Evolutionary conservation across 306 rosid species (phyloP).

Genomic region (Dryas alaskensis): DNA sequence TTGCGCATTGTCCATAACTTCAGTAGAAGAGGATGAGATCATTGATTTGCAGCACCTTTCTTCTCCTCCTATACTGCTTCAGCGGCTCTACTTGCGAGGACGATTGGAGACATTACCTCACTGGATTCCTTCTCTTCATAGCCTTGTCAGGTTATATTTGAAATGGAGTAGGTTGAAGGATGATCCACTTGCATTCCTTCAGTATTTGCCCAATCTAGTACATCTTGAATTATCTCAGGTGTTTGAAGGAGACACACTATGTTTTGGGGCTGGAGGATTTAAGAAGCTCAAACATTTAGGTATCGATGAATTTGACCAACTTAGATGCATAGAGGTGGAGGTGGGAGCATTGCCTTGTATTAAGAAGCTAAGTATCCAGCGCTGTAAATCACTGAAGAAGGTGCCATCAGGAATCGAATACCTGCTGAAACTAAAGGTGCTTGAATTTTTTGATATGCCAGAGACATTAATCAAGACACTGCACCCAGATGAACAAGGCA

Average conservation of each 20-base stretch:
- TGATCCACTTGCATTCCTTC: constrained; percentile 23
- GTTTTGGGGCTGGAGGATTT: constrained; percentile 2
- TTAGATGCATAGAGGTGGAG: not conserved
- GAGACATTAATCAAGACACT: not conserved
- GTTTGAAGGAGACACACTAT: not conserved
- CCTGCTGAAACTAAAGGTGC: not conserved
- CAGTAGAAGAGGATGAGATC: constrained; percentile 10
- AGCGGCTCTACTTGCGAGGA: constrained; percentile 27
- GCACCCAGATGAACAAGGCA: not conserved
- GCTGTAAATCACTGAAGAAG: not conserved
- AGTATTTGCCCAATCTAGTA: constrained; percentile 17
- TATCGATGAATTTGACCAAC: not conserved
- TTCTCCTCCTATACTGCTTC: constrained; percentile 21
- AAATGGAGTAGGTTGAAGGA: constrained; percentile 19
- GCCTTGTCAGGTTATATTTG: constrained; percentile 16
- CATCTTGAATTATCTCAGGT: constrained; percentile 12
- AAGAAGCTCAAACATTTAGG: constrained; percentile 9
- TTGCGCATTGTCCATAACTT: constrained; percentile 14
- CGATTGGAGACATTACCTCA: constrained; percentile 20
- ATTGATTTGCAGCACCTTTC: constrained; percentile 22
- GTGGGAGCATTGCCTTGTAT: constrained; percentile 2
- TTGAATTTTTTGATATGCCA: constrained; percentile 17
- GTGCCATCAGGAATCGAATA: constrained; percentile 8
- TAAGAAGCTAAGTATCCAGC: not conserved
- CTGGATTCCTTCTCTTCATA: constrained; percentile 24